Base-by-base conservation (phyloP, 2,329 filamentous ascomycete species). In the Aspergillus bombycis region DNA sequence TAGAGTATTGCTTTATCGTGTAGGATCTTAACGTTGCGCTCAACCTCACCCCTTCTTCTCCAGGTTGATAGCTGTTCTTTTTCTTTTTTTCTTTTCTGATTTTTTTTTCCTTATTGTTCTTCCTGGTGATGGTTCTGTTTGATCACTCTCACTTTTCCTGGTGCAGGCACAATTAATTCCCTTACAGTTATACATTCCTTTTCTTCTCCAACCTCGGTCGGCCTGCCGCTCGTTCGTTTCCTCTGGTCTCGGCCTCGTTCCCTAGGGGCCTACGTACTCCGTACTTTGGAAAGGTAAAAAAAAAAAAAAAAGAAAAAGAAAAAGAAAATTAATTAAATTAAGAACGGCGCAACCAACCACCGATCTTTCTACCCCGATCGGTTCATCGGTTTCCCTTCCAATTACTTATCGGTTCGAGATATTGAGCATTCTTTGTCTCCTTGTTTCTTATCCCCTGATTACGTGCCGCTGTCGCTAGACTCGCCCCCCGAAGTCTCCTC, bases 211-310 rank as follows among this genome's bases (percentile, higher is more conserved):
- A 34, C 32, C 54, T 50, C 56, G 56, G 48, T 64, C 62, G 61
- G 63, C 41, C 62, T 64, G 62, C 60, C 66, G 60, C 60, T 67
- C 66, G 50, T 62, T 67, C 62, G 58, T 50, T 61, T 41, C 57
- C 34, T 45, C 21, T 43, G 45, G 55, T 48, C 48, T 63, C 55
- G 62, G 65, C 36, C 59, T 58, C 46, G 56, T 55, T 58, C 46
- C 48, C 57, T 58, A 65, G 62, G 58, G 56, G 62, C 61, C 34
- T 32, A 32, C 56, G 46, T 56, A 32, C n/a, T 52, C 26, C 58
- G 52, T 61, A 52, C 32, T 52, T 30, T 52, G 48, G 19, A 52
- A 52, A 32, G 46, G 23, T 50, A 11, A 52, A 52, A 52, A 52
- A 55, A 48, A 43, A 61, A 61, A 65, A 50, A 30, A 21, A 56